phyloP scores from a whole-genome alignment of 2,329 filamentous ascomycete genomes.

The Fusarium tricinctum region DNA sequence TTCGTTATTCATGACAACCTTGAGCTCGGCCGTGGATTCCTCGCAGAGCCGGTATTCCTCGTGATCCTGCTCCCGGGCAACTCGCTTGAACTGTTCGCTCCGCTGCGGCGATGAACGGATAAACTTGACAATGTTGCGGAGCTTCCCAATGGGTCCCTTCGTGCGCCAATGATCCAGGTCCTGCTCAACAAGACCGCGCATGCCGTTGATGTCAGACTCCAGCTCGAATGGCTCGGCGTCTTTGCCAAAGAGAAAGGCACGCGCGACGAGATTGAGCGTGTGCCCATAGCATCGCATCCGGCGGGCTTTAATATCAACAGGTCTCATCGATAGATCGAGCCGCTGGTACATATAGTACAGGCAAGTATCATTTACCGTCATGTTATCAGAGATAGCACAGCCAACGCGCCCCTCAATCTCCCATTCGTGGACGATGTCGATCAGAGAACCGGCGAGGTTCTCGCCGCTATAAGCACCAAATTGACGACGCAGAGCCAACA shows the following conservation, averaged over 20 bases:
- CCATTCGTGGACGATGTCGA: not conserved
- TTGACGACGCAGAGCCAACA: not conserved
- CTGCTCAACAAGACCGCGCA: not conserved
- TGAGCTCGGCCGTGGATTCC: too few relatives aligned
- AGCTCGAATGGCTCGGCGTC: slow-evolving; percentile 2
- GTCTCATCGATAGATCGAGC: not conserved
- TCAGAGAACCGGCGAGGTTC: not conserved
- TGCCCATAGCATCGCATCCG: slow-evolving; percentile 11
- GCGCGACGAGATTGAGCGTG: slow-evolving; percentile 15
- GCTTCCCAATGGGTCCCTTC: slow-evolving; percentile 1
- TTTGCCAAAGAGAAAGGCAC: slow-evolving; percentile 18
- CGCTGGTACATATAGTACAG: too few relatives aligned
- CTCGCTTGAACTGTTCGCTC: not conserved
- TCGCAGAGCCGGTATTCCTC: too few relatives aligned
- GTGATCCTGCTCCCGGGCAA: too few relatives aligned
- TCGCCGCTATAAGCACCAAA: not conserved
- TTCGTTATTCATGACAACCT: too few relatives aligned
- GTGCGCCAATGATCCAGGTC: not conserved
- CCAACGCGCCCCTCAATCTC: not conserved
- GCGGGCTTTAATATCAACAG: not conserved
- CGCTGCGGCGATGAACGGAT: not conserved
- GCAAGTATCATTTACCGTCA: not conserved
- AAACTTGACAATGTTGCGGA: slow-evolving; percentile 5
- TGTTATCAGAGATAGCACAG: not conserved
- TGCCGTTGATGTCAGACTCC: not conserved